Evolutionary conservation across 2,329 filamentous ascomycete species (phyloP).

Genomic region (Cyphellophora europaea): DNA sequence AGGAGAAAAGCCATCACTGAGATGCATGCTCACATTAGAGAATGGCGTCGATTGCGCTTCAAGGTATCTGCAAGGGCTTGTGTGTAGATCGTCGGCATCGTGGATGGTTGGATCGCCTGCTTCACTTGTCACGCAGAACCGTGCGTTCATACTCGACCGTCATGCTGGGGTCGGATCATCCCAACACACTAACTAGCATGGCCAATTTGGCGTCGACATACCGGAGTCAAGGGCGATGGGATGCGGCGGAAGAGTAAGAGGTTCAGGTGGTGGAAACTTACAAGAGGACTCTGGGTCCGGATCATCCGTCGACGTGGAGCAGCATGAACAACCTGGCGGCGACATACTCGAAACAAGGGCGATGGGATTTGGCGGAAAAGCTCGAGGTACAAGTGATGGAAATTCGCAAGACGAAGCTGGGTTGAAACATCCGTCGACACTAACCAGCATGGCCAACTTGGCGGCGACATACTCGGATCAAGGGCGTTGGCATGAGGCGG

Average conservation of each 20-base stretch:
- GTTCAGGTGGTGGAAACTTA: slow-evolving; percentile 12
- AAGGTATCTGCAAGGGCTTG: no score
- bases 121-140: no score
- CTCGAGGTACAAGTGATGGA: slow-evolving; percentile 15
- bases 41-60: no score
- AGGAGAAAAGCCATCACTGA: no score
- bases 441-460: no score
- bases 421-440: slow-evolving; percentile 9
- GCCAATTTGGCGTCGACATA: slow-evolving; percentile 14
- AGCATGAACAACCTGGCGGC: slow-evolving; percentile 14
- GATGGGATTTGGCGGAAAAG: slow-evolving; percentile 19
- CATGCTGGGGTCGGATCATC: slow-evolving; percentile 11
- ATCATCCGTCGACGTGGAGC: slow-evolving; percentile 14
- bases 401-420: slow-evolving; percentile 11
- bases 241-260: slow-evolving; percentile 13
- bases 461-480: slow-evolving; percentile 14
- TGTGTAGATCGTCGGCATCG: no score
- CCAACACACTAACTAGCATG: slow-evolving; percentile 14
- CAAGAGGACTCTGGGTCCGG: slow-evolving; percentile 11
- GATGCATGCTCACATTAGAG: no score
- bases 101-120: no score
- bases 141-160: no score
- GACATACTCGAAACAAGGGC: slow-evolving; percentile 11
- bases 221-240: slow-evolving; percentile 6
- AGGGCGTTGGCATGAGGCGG: slow-evolving; percentile 19